Conservation (phyloP, 2,329 filamentous ascomycete genomes). For the Truncatella angustata region DNA sequence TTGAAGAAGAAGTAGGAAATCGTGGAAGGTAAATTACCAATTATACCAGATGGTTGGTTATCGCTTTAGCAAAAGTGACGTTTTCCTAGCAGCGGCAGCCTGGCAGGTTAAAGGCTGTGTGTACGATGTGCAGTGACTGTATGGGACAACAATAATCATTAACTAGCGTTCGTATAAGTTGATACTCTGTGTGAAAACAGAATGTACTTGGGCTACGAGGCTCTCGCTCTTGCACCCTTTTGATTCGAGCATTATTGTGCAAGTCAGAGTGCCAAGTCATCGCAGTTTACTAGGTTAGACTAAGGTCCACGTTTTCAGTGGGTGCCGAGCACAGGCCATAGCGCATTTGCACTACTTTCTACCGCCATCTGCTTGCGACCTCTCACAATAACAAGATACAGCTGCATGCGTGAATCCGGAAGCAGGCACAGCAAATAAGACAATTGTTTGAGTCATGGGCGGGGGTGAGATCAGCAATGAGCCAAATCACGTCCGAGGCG, state of each 20-base stretch:
- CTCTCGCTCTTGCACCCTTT: no score
- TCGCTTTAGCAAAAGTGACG: slow-evolving; percentile 24
- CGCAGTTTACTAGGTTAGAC: no score
- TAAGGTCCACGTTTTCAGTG: no score
- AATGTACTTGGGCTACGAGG: no score
- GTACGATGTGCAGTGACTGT: slow-evolving; percentile 20
- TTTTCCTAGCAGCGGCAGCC: slow-evolving; percentile 27
- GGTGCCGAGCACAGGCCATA: not conserved
- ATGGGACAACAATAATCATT: not conserved
- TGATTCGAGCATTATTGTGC: no score
- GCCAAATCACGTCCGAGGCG: slow-evolving; percentile 9
- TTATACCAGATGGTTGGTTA: slow-evolving; percentile 31
- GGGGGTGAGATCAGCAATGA: no score
- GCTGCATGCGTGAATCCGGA: no score
- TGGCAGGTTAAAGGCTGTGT: slow-evolving; percentile 30
- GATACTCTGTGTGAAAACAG: no score
- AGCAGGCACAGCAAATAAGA: no score
- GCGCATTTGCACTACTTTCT: not conserved
- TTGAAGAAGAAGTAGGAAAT: slow-evolving; percentile 20
- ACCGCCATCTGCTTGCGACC: not conserved
- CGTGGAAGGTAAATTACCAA: slow-evolving; percentile 22
- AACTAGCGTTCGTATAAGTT: not conserved
- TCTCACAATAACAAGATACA: not conserved
- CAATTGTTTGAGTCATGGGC: not conserved
- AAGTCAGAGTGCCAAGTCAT: no score